phyloP scores from a whole-genome alignment of 148 eudicot genomes.

The Rhododendron williamsianum region DNA sequence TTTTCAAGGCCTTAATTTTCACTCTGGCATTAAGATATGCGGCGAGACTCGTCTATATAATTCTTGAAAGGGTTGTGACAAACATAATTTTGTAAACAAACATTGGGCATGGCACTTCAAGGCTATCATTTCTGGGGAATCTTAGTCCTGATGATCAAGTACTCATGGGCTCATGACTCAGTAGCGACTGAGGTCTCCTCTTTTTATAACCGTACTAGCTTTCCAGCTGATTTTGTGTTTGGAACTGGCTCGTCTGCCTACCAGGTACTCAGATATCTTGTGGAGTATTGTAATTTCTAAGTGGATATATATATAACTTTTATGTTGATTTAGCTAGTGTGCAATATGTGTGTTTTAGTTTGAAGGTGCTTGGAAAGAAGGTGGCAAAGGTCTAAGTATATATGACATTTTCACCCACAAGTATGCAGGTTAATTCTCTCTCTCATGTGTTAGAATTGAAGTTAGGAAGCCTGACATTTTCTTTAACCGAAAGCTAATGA shows the following conservation, averaged over 20 bases:
- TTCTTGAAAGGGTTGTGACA: background rate
- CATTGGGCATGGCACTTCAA: background rate
- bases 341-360: background rate
- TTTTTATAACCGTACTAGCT: background rate
- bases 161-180: background rate
- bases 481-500: background rate
- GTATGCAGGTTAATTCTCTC: background rate
- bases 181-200: background rate
- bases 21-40: background rate
- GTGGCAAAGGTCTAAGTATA: background rate
- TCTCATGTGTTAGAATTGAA: background rate
- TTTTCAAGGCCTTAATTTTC: too few relatives aligned
- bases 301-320: background rate
- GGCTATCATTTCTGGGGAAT: background rate
- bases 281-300: background rate
- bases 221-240: background rate
- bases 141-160: background rate
- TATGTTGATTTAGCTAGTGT: background rate
- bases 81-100: background rate
- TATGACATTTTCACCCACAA: background rate
- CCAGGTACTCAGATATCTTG: background rate
- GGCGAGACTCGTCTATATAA: too few relatives aligned
- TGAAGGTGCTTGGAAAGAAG: slow-evolving; percentile 10
- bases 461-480: background rate
- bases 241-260: slow-evolving; percentile 10